These are phyloP conservation scores for Cutaneotrichosporon sp. DNA, from an alignment of 1,284 basidiomycete species.

Conservation along the genomic window DNA sequence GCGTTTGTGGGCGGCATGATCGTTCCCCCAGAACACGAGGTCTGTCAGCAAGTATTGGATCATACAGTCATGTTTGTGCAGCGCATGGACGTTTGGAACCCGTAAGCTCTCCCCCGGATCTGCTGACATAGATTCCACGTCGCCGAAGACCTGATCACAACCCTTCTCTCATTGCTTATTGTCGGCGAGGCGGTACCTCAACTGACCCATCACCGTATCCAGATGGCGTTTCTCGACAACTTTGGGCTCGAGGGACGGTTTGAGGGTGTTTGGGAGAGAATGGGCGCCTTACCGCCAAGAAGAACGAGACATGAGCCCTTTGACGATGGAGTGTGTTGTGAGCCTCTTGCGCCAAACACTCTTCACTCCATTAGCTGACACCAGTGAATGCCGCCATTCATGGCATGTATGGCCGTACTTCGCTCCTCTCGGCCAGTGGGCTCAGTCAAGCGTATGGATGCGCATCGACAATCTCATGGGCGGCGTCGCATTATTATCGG, in stretches of 20 bases:
- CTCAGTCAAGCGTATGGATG: constrained; percentile 34
- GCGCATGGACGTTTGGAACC: constrained; percentile 49
- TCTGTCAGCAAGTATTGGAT: constrained; percentile 27
- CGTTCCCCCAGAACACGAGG: constrained; percentile 12
- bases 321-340: constrained; percentile 39
- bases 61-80: constrained; percentile 42
- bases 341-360: constrained; percentile 17
- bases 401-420: constrained; percentile 44
- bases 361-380: background rate
- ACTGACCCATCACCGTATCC: constrained; percentile 32
- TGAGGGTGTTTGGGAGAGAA: constrained; percentile 45
- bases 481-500: constrained; percentile 47
- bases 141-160: constrained; percentile 49
- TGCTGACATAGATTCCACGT: constrained; percentile 42
- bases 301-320: constrained; percentile 45
- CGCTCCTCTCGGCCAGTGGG: constrained; percentile 45
- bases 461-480: constrained; percentile 47
- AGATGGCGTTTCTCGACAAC: constrained; percentile 46
- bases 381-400: constrained; percentile 47
- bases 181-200: constrained; percentile 30
- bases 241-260: constrained; percentile 44
- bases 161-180: constrained; percentile 41
- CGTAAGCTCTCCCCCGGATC: constrained; percentile 31
- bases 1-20: constrained; percentile 37
- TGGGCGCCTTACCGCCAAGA: constrained; percentile 48